Conservation (phyloP, 2,329 filamentous ascomycete species). For the Aureobasidium melanogenum region DNA sequence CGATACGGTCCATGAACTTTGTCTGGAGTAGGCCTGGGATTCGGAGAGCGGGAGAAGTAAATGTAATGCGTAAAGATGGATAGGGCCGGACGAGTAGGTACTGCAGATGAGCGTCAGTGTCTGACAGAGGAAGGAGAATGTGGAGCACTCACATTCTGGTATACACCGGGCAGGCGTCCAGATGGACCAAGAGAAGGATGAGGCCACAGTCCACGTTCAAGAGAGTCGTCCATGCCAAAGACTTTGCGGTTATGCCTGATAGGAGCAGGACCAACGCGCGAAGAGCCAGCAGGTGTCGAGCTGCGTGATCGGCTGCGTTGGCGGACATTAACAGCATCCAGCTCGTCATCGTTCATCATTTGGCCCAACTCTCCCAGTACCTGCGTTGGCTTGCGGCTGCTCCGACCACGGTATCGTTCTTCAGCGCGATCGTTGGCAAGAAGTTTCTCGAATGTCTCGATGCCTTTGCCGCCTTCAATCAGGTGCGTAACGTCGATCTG, state of each 20-base stretch:
- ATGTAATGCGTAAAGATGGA: constrained; percentile 57
- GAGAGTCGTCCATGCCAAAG: constrained; percentile 25
- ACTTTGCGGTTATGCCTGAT: constrained; percentile 15
- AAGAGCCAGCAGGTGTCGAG: constrained; percentile 11
- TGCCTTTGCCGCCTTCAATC: constrained; percentile 27
- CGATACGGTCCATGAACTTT: constrained; percentile 35
- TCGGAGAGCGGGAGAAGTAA: constrained; percentile 58
- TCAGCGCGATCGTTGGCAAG: constrained; percentile 24
- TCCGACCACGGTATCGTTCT: constrained; percentile 18
- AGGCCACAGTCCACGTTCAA: constrained; percentile 24
- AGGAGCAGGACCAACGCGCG: constrained; percentile 9
- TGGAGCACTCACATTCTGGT: constrained; percentile 24
- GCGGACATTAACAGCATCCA: constrained; percentile 22
- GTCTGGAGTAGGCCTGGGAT: constrained; percentile 55
- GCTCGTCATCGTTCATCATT: constrained; percentile 25
- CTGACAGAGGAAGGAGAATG: neutral
- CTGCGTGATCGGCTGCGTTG: constrained; percentile 13
- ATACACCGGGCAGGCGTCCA: constrained; percentile 29
- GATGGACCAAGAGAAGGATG: constrained; percentile 23
- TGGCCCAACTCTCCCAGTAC: constrained; percentile 23
- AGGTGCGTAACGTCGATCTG: constrained; percentile 32
- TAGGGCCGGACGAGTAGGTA: constrained; percentile 59
- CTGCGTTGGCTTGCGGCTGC: constrained; percentile 18
- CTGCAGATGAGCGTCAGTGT: constrained; percentile 21
- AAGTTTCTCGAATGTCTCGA: constrained; percentile 29